phyloP scores from a whole-genome alignment of 192 early-diverging fungal species.

The Martensiomyces pterosporus region DNA sequence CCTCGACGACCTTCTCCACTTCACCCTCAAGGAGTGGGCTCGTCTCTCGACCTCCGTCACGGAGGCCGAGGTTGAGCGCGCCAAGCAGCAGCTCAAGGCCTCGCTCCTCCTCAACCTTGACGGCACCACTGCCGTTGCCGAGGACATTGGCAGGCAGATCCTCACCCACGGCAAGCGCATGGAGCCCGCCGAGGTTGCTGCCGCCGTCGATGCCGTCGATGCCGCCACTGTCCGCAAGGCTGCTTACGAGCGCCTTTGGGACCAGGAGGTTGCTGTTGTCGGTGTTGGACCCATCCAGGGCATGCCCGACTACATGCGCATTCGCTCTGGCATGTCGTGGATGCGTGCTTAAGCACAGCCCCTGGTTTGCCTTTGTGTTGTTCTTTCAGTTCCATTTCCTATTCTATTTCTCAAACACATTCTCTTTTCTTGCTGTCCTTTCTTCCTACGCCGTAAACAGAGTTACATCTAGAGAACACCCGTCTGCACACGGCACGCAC shows the following conservation, averaged over 20 bases:
- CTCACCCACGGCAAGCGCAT: slow-evolving; percentile 88
- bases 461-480: too few species aligned
- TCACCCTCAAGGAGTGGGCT: slow-evolving; percentile 90
- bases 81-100: slow-evolving; percentile 98
- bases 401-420: not conserved
- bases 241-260: slow-evolving; percentile 84
- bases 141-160: slow-evolving; percentile 97
- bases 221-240: slow-evolving; percentile 83
- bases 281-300: slow-evolving; percentile 87
- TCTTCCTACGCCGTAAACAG: too few species aligned
- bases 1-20: slow-evolving; percentile 84
- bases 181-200: slow-evolving; percentile 85
- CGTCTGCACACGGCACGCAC: too few species aligned
- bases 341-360: slow-evolving; percentile 62
- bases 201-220: slow-evolving; percentile 77
- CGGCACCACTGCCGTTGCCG: slow-evolving; percentile 90
- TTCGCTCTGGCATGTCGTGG: slow-evolving; percentile 83
- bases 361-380: not conserved
- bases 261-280: slow-evolving; percentile 77
- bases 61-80: slow-evolving; percentile 89
- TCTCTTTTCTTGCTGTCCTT: not conserved
- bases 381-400: not conserved
- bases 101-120: slow-evolving; percentile 85
- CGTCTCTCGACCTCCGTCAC: slow-evolving; percentile 82
- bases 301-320: slow-evolving; percentile 84